phyloP scores from a whole-genome alignment of 2,329 filamentous ascomycete genomes.

The Diatrype stigma region DNA sequence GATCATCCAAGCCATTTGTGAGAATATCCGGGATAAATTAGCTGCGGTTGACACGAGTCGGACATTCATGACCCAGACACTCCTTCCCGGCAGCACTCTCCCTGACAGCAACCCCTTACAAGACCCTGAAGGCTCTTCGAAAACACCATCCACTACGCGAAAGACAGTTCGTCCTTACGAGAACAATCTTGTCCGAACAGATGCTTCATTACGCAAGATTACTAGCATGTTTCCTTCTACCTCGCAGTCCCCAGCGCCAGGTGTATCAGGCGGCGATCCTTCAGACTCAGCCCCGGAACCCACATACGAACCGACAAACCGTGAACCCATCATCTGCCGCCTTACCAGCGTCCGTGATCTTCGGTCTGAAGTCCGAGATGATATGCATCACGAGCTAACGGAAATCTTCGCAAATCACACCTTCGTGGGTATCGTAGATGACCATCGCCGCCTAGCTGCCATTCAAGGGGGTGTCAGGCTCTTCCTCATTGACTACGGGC shows the following conservation, averaged over 20 bases:
- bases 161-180: constrained; percentile 62
- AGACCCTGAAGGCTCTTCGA: constrained; percentile 26
- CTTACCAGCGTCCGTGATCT: constrained; percentile 84
- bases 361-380: constrained; percentile 72
- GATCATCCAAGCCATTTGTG: constrained; percentile 82
- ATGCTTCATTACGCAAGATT: constrained; percentile 86
- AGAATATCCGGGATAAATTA: constrained; percentile 71
- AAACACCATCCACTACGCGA: constrained; percentile 30
- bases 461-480: constrained; percentile 91
- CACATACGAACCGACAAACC: constrained; percentile 66
- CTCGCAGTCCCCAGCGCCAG: constrained; percentile 30
- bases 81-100: constrained; percentile 64
- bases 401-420: constrained; percentile 85
- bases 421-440: constrained; percentile 91
- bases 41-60: constrained; percentile 88
- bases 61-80: constrained; percentile 88
- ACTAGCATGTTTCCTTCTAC: constrained; percentile 84
- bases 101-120: constrained; percentile 22
- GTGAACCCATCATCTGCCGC: constrained; percentile 64
- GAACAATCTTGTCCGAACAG: constrained; percentile 86
- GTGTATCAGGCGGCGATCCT: constrained; percentile 19
- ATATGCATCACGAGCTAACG: constrained; percentile 79
- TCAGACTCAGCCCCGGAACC: constrained; percentile 27
- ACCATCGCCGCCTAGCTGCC: constrained; percentile 79
- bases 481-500: constrained; percentile 89